phyloP scores from a whole-genome alignment of 83 land plant genomes.

The Diphasiastrum complanatum region DNA sequence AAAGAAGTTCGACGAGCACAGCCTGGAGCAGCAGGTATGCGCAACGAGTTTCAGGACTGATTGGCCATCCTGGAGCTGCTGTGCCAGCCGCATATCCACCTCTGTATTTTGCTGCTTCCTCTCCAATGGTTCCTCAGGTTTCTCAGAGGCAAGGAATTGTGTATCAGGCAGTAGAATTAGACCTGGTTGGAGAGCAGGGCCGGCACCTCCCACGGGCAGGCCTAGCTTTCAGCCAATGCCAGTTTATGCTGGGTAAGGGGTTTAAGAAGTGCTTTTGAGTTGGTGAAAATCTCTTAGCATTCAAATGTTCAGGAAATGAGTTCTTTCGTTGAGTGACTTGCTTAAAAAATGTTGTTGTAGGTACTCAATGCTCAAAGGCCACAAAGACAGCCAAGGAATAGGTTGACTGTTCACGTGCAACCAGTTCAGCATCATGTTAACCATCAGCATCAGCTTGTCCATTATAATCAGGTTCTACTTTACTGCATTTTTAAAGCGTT shows the following conservation, averaged over 20 bases:
- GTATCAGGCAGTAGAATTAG: slow-evolving; percentile 51
- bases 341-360: no score
- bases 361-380: slow-evolving; percentile 40
- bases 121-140: slow-evolving; percentile 35
- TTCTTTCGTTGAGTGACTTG: no score
- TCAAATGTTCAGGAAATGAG: background rate
- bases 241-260: slow-evolving; percentile 26
- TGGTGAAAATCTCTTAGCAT: background rate
- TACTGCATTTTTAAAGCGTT: no score
- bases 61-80: slow-evolving; percentile 38
- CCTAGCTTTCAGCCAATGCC: slow-evolving; percentile 45
- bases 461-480: slow-evolving; percentile 9
- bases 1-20: no score
- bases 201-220: slow-evolving; percentile 38
- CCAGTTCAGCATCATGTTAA: slow-evolving; percentile 19
- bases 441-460: slow-evolving; percentile 16
- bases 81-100: slow-evolving; percentile 52
- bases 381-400: slow-evolving; percentile 40
- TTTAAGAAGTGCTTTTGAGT: background rate
- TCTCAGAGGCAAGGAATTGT: slow-evolving; percentile 51
- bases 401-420: slow-evolving; percentile 37
- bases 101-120: slow-evolving; percentile 41
- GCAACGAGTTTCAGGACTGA: slow-evolving; percentile 40
- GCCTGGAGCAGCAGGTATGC: slow-evolving; percentile 55
- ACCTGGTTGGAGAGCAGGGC: slow-evolving; percentile 51